A percentile compares a stretch with the other conserved stretches of the same genome.
Conservation (phyloP, 2,329 filamentous ascomycete species). For the Pseudogymnoascus sp. region DNA sequence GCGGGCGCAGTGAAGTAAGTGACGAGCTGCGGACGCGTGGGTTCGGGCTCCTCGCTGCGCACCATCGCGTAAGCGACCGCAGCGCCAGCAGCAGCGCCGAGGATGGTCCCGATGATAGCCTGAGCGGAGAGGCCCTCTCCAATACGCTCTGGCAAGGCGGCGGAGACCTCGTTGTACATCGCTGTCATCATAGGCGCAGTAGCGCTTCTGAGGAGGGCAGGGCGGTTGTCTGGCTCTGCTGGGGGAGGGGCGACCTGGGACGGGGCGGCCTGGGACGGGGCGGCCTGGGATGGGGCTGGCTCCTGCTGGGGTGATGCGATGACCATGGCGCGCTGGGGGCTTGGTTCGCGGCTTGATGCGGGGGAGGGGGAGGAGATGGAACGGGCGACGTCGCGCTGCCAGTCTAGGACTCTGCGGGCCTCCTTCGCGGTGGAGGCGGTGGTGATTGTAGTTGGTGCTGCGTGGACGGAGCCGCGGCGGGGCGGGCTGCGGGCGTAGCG, state of each 20-base stretch:
- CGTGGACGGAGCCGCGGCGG: background rate
- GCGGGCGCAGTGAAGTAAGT: background rate
- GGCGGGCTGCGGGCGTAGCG: conserved; percentile 42
- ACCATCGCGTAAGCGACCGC: conserved; percentile 69
- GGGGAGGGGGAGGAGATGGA: conserved; percentile 16
- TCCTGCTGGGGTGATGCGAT: background rate
- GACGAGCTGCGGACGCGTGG: background rate
- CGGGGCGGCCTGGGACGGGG: background rate
- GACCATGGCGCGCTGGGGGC: background rate
- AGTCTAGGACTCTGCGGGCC: conserved; percentile 33
- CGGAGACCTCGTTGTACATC: background rate
- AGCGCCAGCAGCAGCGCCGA: conserved; percentile 71
- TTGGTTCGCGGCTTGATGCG: background rate
- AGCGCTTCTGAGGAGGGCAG: background rate
- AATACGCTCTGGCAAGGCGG: background rate
- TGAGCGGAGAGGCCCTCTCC: conserved; percentile 38
- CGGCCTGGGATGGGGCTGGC: background rate
- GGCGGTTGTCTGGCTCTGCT: background rate
- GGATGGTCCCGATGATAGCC: conserved; percentile 63
- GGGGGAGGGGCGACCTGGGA: background rate
- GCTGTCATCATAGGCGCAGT: background rate
- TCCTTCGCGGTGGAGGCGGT: conserved; percentile 23
- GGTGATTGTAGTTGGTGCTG: background rate
- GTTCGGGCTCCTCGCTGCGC: conserved; percentile 40
- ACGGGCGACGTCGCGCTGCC: conserved; percentile 33